Percentiles rank a stretch among this genome's conserved stretches.
phyloP scores from a whole-genome alignment of 768 basidiomycete species.

The Boletus tomentosulus region DNA sequence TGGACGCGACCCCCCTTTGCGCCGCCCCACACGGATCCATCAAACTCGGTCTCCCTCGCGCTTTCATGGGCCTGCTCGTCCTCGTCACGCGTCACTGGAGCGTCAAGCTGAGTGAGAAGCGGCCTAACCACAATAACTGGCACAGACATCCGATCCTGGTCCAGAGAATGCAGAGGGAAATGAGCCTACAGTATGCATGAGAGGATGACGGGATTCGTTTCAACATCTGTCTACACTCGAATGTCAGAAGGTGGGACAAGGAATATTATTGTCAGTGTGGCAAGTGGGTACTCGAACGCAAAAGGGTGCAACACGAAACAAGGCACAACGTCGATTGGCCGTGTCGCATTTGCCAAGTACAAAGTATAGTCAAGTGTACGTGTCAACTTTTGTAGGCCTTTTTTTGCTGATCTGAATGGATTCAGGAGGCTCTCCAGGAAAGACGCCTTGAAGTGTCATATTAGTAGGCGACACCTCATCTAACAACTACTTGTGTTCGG shows the following conservation, averaged over 20 bases:
- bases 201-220: background rate
- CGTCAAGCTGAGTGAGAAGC: conserved; percentile 9
- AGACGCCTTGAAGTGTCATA: background rate
- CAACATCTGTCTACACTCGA: too few species aligned
- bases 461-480: background rate
- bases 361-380: too few species aligned
- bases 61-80: conserved; percentile 19
- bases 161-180: background rate
- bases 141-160: background rate
- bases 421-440: background rate
- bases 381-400: background rate
- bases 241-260: too few species aligned
- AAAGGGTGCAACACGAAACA: too few species aligned
- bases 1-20: conserved; percentile 15
- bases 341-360: too few species aligned
- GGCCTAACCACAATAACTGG: background rate
- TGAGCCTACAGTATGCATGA: background rate
- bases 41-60: conserved; percentile 14
- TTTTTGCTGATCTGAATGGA: background rate
- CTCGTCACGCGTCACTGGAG: conserved; percentile 20
- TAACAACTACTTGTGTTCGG: too few species aligned
- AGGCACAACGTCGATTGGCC: too few species aligned
- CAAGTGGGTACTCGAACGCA: too few species aligned
- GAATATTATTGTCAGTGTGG: too few species aligned
- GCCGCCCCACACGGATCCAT: conserved; percentile 11